A percentile compares a stretch with the other conserved stretches of the same genome.
phyloP scores from a whole-genome alignment of 345 rosid species.

The Odontarrhena argentea region DNA sequence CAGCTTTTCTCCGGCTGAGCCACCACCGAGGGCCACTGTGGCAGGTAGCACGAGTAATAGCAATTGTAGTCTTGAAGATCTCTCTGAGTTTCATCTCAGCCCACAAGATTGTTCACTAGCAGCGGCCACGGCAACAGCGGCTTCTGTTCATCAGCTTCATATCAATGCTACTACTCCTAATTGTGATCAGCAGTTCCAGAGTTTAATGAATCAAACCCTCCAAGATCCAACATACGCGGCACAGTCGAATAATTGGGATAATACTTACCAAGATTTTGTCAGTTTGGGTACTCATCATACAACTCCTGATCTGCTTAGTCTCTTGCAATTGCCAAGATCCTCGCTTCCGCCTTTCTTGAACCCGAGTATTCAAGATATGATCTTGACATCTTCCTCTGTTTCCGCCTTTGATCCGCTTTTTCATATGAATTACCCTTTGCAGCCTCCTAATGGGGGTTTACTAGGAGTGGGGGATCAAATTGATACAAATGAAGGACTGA shows the following conservation, averaged over 20 bases:
- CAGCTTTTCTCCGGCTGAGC: slow-evolving; percentile 35
- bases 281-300: slow-evolving; percentile 35
- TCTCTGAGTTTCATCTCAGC: slow-evolving; percentile 46
- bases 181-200: slow-evolving; percentile 31
- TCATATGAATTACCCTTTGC: slow-evolving; percentile 60
- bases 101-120: slow-evolving; percentile 37
- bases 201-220: slow-evolving; percentile 35
- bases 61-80: slow-evolving; percentile 48
- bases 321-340: slow-evolving; percentile 58
- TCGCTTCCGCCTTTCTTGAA: slow-evolving; percentile 45
- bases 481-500: slow-evolving; percentile 35
- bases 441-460: slow-evolving; percentile 51
- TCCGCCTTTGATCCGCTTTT: slow-evolving; percentile 57
- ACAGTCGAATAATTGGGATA: slow-evolving; percentile 45
- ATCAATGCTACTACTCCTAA: slow-evolving; percentile 27
- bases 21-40: slow-evolving; percentile 27
- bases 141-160: slow-evolving; percentile 52
- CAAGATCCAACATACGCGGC: slow-evolving; percentile 30
- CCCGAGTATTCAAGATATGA: slow-evolving; percentile 35
- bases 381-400: slow-evolving; percentile 45
- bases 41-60: slow-evolving; percentile 42
- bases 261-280: slow-evolving; percentile 36
- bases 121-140: slow-evolving; percentile 32
- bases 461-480: slow-evolving; percentile 40
- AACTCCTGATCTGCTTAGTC: slow-evolving; percentile 69